These are phyloP conservation scores for Saccharomyces hybrid DNA, from an alignment of 1,139 yeast species.

Conservation along the genomic window DNA sequence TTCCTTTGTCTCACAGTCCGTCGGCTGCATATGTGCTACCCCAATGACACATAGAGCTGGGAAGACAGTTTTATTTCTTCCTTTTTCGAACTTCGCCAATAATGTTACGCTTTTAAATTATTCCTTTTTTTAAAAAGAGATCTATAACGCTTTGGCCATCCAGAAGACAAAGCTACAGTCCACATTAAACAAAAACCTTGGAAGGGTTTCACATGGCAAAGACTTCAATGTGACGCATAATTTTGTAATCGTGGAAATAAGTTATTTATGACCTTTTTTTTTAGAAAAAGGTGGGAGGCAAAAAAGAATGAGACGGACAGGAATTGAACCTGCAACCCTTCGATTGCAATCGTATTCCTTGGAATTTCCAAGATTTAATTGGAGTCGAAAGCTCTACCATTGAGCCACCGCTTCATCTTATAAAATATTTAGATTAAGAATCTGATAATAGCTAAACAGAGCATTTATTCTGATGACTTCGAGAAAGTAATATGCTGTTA, in stretches of 20 bases:
- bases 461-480: neutral
- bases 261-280: neutral
- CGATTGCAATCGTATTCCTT: slow-evolving; percentile 39
- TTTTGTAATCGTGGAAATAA: neutral
- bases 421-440: neutral
- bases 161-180: neutral
- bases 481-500: neutral
- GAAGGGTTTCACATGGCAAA: neutral
- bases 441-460: neutral
- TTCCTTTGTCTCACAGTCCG: neutral
- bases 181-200: neutral
- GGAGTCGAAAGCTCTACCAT: slow-evolving; percentile 92
- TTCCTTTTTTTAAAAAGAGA: neutral
- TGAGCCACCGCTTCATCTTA: slow-evolving; percentile 73
- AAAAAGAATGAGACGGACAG: slow-evolving; percentile 56
- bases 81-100: neutral
- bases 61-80: neutral
- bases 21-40: neutral
- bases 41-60: neutral
- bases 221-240: neutral
- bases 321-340: slow-evolving; percentile 73
- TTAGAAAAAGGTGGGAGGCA: neutral
- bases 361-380: slow-evolving; percentile 37
- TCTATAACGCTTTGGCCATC: neutral
- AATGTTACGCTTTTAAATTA: neutral